phyloP scores from a whole-genome alignment of 352 stramenopile species.

The Phytophthora pseudosyringae region DNA sequence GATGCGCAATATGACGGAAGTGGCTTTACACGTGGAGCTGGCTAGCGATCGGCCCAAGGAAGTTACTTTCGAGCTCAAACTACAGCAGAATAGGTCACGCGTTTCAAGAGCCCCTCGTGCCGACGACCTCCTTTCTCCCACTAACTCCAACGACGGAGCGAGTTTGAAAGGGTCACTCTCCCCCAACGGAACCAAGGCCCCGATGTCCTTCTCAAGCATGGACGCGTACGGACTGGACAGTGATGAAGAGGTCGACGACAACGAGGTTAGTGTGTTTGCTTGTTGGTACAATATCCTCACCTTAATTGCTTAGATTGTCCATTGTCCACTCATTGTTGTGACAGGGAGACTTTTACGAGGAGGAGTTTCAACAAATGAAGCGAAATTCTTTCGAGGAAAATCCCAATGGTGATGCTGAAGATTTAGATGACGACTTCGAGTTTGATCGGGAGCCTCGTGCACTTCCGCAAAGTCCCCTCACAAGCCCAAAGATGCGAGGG shows the following conservation, averaged over 20 bases:
- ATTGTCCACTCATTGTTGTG: neutral
- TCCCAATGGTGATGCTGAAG: conserved; percentile 71
- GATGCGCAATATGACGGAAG: conserved; percentile 88
- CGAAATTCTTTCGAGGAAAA: conserved; percentile 84
- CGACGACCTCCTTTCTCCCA: conserved; percentile 76
- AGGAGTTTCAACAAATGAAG: conserved; percentile 74
- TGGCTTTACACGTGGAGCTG: conserved; percentile 83
- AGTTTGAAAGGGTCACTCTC: conserved; percentile 75
- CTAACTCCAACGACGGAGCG: conserved; percentile 74
- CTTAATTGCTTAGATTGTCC: conserved; percentile 7
- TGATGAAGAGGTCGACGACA: conserved; percentile 87
- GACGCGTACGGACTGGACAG: conserved; percentile 79
- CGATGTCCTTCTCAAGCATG: conserved; percentile 60
- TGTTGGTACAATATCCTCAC: neutral
- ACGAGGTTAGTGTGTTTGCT: conserved; percentile 56
- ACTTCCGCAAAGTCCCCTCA: conserved; percentile 51
- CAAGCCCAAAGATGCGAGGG: conserved; percentile 61
- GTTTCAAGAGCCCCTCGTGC: conserved; percentile 58
- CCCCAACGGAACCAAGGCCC: conserved; percentile 59
- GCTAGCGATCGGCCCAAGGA: conserved; percentile 89
- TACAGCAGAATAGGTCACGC: conserved; percentile 75
- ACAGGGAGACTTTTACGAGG: conserved; percentile 80
- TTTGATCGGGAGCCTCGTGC: conserved; percentile 79
- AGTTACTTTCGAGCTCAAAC: conserved; percentile 89
- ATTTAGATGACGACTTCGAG: conserved; percentile 90